Evolutionary conservation across 148 eudicot genomes (phyloP).

Genomic region (Rhododendron simsii): DNA sequence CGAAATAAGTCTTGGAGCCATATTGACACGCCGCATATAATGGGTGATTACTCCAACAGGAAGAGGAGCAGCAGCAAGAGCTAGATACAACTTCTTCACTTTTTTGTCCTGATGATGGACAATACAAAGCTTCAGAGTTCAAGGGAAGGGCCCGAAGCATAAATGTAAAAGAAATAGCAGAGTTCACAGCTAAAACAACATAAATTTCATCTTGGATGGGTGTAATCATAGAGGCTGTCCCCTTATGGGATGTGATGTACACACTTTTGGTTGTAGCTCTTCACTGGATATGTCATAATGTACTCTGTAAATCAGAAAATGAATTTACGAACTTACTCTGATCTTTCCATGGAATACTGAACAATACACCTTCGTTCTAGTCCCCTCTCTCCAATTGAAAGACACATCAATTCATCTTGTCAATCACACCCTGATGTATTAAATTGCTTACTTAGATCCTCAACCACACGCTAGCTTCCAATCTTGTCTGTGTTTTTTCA

Average conservation of each 20-base stretch:
- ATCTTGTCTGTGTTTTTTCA: no score
- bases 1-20: constrained; percentile 78
- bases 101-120: constrained; percentile 57
- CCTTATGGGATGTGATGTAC: background rate
- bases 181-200: background rate
- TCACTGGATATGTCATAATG: background rate
- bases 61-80: constrained; percentile 85
- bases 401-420: background rate
- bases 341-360: constrained; percentile 84
- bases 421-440: no score
- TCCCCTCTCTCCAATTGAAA: background rate
- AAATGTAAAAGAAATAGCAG: background rate
- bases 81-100: constrained; percentile 91
- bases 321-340: constrained; percentile 51
- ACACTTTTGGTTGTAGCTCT: background rate
- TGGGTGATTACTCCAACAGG: constrained; percentile 71
- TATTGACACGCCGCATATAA: constrained; percentile 74
- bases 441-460: no score
- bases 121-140: background rate
- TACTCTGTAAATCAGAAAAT: background rate
- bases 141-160: background rate
- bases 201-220: background rate
- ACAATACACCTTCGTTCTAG: constrained; percentile 77
- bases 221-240: background rate
- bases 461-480: no score